Evolutionary conservation across 352 stramenopile species (phyloP), one percentile per base, ranked within the genome.

Genomic region (Phytopythium chamaehyphon): DNA sequence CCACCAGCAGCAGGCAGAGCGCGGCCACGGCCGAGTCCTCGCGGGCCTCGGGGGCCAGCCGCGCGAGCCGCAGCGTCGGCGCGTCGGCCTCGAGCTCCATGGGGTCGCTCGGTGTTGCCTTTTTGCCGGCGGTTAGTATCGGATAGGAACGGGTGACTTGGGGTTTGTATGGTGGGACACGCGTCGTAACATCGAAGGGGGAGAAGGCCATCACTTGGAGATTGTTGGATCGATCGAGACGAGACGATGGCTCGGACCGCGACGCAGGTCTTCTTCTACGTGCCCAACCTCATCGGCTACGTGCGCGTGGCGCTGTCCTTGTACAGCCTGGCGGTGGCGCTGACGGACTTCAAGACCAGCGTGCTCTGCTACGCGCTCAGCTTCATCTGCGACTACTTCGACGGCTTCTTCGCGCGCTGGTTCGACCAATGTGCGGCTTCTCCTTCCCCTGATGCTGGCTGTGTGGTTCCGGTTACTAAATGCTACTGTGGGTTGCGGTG

Each of bases 331-430:
- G 71, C 68, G 42, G 77, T 98, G 48, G 83, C 87, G 23, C 59
- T 76, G 10, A 71, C 73, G 42, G 65, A 85, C 47, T 95, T 88
- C 63, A 81, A 86, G 62, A 71, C 71, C 15, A 89, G 82, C 58
- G 64, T 96, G 12, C 16, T 83, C 33, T 95, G 86, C 71, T 99
- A 99, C 69, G 65, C 96, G 35, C 63, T 96, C 45, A 98, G 91
- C 66, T 99, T 99, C 73, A 86, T 88, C 8, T 98, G 95, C 61
- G 97, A 99, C 77, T 92, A 98, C 57, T 98, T 99, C 57, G 97
- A 99, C 73, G 97, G 97, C 54, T 94, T 97, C 64, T 97, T 98
- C 47, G 97, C 97, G 43, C 82, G 96, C 52, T 94, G 90, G 66
- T 97, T 98, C 62, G 73, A 98, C 63, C 97, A 99, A 80, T 97